Evolutionary conservation across 2,329 filamentous ascomycete genomes (phyloP).

Genomic region (Orbilia blumenaviensis): DNA sequence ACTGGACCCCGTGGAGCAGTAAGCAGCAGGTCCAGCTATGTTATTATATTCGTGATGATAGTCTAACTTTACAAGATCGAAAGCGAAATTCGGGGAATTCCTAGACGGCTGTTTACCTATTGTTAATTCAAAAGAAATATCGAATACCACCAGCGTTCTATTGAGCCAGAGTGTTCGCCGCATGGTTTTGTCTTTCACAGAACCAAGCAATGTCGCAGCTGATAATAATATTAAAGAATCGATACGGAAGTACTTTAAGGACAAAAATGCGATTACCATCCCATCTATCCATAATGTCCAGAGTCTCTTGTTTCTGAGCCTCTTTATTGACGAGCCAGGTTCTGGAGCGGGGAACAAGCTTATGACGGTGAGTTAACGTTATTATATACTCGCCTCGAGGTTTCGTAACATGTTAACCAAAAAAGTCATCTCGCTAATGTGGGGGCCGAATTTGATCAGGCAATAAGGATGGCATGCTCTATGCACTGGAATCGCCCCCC

Average conservation of each 20-base stretch:
- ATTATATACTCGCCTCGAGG: conserved; percentile 5
- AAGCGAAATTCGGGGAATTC: conserved; percentile 50
- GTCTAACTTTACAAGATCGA: conserved; percentile 13
- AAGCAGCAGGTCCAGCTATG: background rate
- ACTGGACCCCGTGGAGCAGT: conserved; percentile 55
- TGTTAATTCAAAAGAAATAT: conserved; percentile 54
- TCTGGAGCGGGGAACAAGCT: conserved; percentile 56
- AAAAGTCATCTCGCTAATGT: background rate
- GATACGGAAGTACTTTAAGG: conserved; percentile 55
- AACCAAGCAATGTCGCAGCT: conserved; percentile 40
- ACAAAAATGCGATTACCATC: conserved; percentile 55
- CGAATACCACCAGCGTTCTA: conserved; percentile 55
- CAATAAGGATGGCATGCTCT: conserved; percentile 56
- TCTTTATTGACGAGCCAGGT: conserved; percentile 54
- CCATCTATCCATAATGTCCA: conserved; percentile 55
- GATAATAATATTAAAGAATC: conserved; percentile 55
- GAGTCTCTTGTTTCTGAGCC: conserved; percentile 54
- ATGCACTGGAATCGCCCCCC: conserved; percentile 55
- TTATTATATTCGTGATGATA: background rate
- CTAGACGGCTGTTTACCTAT: conserved; percentile 54
- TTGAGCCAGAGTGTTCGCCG: conserved; percentile 55
- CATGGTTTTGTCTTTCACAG: conserved; percentile 49
- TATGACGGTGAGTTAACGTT: conserved; percentile 52
- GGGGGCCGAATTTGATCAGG: conserved; percentile 24
- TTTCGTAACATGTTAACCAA: conserved; percentile 8